Conservation (phyloP, 495 filamentous ascomycete genomes). For the Articulospora tetracladia region DNA sequence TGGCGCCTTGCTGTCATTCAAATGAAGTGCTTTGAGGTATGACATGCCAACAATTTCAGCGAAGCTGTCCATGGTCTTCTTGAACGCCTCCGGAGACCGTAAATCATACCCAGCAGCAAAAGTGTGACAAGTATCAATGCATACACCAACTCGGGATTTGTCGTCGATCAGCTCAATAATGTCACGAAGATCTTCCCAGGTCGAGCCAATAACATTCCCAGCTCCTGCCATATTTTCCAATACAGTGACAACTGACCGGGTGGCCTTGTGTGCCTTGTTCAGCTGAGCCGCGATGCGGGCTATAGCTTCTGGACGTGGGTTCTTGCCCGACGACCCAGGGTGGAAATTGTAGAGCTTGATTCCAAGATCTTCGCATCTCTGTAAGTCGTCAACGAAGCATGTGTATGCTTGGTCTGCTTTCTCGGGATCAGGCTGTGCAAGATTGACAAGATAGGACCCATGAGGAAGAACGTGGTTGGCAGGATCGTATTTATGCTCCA, state of each 20-base stretch:
- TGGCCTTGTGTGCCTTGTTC: slow-evolving; percentile 74
- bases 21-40: slow-evolving; percentile 80
- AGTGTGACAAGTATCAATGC: slow-evolving; percentile 93
- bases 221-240: slow-evolving; percentile 95
- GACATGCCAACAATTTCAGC: slow-evolving; percentile 72
- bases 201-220: slow-evolving; percentile 80
- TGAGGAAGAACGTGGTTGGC: slow-evolving; percentile 75
- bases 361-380: slow-evolving; percentile 82
- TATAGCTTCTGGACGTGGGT: slow-evolving; percentile 63
- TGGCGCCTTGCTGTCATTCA: slow-evolving; percentile 93
- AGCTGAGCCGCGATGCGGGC: slow-evolving; percentile 72
- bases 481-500: slow-evolving; percentile 69
- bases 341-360: slow-evolving; percentile 97
- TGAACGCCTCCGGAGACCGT: slow-evolving; percentile 67
- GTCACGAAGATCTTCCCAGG: slow-evolving; percentile 79
- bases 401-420: slow-evolving; percentile 86
- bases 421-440: slow-evolving; percentile 73
- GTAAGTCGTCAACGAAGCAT: slow-evolving; percentile 83
- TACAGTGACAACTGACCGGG: slow-evolving; percentile 70
- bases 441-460: slow-evolving; percentile 94
- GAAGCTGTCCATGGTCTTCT: slow-evolving; percentile 67
- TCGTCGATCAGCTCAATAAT: slow-evolving; percentile 75
- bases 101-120: slow-evolving; percentile 94
- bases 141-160: slow-evolving; percentile 88
- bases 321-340: slow-evolving; percentile 73